Conservation (phyloP, 2,329 filamentous ascomycete genomes). For the Alternaria sp. region DNA sequence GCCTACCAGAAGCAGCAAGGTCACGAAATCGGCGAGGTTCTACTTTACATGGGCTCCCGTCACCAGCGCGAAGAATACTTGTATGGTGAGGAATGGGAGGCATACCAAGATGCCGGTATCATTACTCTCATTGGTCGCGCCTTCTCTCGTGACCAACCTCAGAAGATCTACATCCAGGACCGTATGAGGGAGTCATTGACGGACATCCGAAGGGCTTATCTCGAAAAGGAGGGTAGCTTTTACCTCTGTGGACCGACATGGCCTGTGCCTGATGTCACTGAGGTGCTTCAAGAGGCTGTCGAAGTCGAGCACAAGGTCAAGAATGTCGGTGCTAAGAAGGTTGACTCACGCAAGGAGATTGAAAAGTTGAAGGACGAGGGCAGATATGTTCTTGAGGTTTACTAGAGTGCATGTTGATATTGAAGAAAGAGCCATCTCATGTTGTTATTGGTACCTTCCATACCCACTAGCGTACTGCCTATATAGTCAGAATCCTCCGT, state of each 20-base stretch:
- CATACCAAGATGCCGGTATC: constrained; percentile 92
- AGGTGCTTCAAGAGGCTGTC: constrained; percentile 92
- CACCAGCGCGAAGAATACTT: constrained; percentile 99
- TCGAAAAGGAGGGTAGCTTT: constrained; percentile 87
- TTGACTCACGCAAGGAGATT: constrained; percentile 88
- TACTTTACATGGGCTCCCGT: constrained; percentile 95
- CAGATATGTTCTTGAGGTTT: constrained; percentile 95
- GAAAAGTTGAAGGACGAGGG: constrained; percentile 95
- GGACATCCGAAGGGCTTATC: constrained; percentile 86
- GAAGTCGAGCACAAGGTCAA: constrained; percentile 72
- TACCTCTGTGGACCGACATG: constrained; percentile 98
- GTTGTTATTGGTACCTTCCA: too few species aligned
- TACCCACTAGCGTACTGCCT: too few species aligned
- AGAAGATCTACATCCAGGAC: constrained; percentile 99
- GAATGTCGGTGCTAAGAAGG: constrained; percentile 68
- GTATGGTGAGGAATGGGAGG: constrained; percentile 99
- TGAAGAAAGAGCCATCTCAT: too few species aligned
- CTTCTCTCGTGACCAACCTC: constrained; percentile 94
- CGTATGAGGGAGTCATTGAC: constrained; percentile 88
- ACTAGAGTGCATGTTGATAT: constrained; percentile 62
- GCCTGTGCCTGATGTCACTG: constrained; percentile 96
- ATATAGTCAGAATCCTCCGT: too few species aligned
- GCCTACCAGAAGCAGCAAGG: constrained; percentile 98
- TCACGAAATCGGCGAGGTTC: constrained; percentile 89
- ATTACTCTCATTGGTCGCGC: constrained; percentile 93